Conservation (phyloP, 345 rosid genomes). For the Conringia planisiliqua region DNA sequence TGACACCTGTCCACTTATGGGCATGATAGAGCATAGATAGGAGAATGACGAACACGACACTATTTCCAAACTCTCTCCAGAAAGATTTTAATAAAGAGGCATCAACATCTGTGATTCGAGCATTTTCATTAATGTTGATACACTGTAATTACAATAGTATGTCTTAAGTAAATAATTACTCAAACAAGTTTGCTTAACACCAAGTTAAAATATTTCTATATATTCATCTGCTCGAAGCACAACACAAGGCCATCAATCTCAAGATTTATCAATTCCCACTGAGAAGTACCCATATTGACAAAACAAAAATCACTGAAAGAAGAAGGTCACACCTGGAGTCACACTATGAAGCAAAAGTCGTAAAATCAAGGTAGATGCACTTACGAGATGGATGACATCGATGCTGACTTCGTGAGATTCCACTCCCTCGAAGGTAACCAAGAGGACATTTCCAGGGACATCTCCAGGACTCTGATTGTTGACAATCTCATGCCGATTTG, state of each 20-base stretch:
- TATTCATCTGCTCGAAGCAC: conserved; percentile 8
- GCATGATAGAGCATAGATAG: conserved; percentile 73
- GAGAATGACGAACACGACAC: conserved; percentile 64
- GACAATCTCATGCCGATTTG: conserved; percentile 92
- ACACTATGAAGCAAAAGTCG: not conserved
- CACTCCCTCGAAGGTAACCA: conserved; percentile 93
- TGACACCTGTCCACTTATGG: conserved; percentile 74
- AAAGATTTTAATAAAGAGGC: conserved; percentile 67
- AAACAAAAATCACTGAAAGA: not conserved
- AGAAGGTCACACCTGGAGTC: not conserved
- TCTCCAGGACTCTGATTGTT: conserved; percentile 97
- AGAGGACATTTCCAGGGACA: conserved; percentile 89
- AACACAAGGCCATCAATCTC: conserved; percentile 12
- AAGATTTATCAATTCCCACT: too few relatives aligned
- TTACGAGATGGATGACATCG: conserved; percentile 92
- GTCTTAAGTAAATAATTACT: not conserved
- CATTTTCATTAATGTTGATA: conserved; percentile 34
- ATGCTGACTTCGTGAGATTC: conserved; percentile 92
- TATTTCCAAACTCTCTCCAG: conserved; percentile 78
- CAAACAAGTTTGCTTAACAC: not conserved
- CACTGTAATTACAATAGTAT: not conserved
- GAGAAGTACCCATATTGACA: not conserved
- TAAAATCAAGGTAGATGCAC: conserved; percentile 14
- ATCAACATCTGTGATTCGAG: conserved; percentile 63
- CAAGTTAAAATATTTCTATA: not conserved